phyloP scores from a whole-genome alignment of 805 yeast species.

The Kluyveromyces dobzhanskii region DNA sequence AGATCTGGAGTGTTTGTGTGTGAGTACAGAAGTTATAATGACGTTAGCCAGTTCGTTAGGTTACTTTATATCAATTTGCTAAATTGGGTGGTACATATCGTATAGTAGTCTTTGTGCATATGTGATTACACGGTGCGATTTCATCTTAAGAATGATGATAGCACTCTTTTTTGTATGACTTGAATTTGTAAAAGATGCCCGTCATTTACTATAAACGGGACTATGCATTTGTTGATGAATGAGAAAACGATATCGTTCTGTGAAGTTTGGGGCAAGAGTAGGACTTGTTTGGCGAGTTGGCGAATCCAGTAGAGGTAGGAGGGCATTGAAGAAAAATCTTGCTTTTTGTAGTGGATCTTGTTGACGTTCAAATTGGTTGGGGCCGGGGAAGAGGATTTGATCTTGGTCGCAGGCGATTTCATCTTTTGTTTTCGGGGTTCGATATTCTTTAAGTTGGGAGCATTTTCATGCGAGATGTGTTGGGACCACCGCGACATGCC shows the following conservation, averaged over 20 bases:
- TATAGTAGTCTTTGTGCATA: too few species aligned
- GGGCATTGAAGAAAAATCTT: slow-evolving; percentile 7
- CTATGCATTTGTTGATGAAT: slow-evolving; percentile 9
- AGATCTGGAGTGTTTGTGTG: too few species aligned
- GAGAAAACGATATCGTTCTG: slow-evolving; percentile 13
- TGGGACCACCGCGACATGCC: slow-evolving; percentile 1
- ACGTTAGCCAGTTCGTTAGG: too few species aligned
- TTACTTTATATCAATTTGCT: too few species aligned
- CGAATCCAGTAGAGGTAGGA: slow-evolving; percentile 10
- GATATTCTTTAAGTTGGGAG: too few species aligned
- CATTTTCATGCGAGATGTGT: background rate
- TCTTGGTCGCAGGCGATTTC: too few species aligned
- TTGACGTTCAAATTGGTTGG: background rate
- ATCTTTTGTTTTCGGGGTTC: too few species aligned
- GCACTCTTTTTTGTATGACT: background rate
- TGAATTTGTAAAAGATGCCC: slow-evolving; percentile 7
- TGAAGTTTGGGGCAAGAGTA: slow-evolving; percentile 7
- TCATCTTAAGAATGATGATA: background rate
- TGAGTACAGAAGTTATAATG: too few species aligned
- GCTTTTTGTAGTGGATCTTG: slow-evolving; percentile 2
- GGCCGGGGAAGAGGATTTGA: too few species aligned
- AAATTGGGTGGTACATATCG: too few species aligned
- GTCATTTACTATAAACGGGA: slow-evolving; percentile 13
- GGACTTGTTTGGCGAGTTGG: slow-evolving; percentile 7
- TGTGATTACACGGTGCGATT: too few species aligned